Base-by-base conservation (phyloP, 2,329 filamentous ascomycete genomes). In the Epichloe sylvatica region DNA sequence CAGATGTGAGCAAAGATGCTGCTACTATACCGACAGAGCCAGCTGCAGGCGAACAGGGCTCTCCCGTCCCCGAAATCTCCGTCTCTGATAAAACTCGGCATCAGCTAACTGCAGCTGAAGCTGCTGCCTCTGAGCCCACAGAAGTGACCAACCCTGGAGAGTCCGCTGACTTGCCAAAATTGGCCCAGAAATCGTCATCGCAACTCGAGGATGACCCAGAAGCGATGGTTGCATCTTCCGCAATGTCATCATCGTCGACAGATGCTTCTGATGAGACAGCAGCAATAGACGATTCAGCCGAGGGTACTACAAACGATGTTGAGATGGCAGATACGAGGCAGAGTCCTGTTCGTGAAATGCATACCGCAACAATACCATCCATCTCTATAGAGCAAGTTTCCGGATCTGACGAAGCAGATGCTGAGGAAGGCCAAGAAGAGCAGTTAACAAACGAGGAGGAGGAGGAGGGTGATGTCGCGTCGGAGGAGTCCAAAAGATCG, bases 321-420 rank as follows among this genome's bases (percentile, higher is more conserved):
- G 5, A 34, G 44, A 35, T 39, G 33, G 21, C 12, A 39, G 11
- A 33, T 17, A 15, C 33, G 15, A 35, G 39, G 11, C 21, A 35
- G 37, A 49, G 30, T 37, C 15, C 38, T 9, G n/a, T 42, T 34
- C 44, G 34, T 12, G 21, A 42, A 17, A 6, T 37, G n/a, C 37
- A 33, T 9, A 15, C 39, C 36, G 35, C 21, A 19, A 41, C 33
- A 13, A 45, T 46, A 45, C 50, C 47, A 17, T 38, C 37, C 7
- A 49, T 51, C 12, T 51, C 50, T 11, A 35, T 49, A 21, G 42
- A 51, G 34, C 30, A 46, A 30, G 50, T 49, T 25, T 21, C n/a
- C 15, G 33, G 39, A 44, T 21, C 38, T 5, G 19, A 34, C n/a
- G 43, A 36, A 21, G 33, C 3, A 11, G 36, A 23, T 15, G 17